Percentiles rank a stretch among this genome's conserved stretches.
Evolutionary conservation across 768 basidiomycete species (phyloP).

Genomic region (Suillus bovinus): DNA sequence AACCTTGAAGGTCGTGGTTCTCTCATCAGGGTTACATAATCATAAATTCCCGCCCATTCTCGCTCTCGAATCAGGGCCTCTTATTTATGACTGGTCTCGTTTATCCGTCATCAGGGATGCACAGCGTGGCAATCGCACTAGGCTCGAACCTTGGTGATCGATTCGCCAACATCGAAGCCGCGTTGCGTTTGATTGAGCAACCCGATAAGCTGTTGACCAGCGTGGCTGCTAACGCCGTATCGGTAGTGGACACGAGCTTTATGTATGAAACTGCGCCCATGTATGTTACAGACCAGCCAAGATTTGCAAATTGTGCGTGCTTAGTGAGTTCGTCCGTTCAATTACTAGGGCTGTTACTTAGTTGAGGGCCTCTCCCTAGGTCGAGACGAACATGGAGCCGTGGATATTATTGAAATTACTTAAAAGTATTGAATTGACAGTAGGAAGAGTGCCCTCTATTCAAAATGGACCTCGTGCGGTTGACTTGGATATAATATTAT

Average conservation of each 20-base stretch:
- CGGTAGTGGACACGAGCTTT: constrained; percentile 78
- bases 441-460: constrained; percentile 79
- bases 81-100: not conserved
- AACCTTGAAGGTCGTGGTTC: not conserved
- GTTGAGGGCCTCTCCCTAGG: constrained; percentile 44
- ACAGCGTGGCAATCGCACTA: constrained; percentile 68
- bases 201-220: constrained; percentile 34
- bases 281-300: constrained; percentile 91
- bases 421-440: constrained; percentile 69
- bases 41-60: not conserved
- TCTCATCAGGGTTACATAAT: not conserved
- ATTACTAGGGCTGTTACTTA: constrained; percentile 1
- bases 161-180: constrained; percentile 77
- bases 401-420: constrained; percentile 55
- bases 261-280: constrained; percentile 93
- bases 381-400: constrained; percentile 73
- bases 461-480: constrained; percentile 87
- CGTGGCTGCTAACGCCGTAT: constrained; percentile 29
- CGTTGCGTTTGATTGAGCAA: constrained; percentile 68
- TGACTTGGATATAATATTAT: constrained; percentile 87
- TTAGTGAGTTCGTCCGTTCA: constrained; percentile 53
- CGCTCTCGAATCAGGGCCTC: not conserved
- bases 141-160: constrained; percentile 92
- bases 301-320: constrained; percentile 90
- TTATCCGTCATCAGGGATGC: constrained; percentile 8